These are phyloP conservation scores for Kregervanrija delftensis DNA, from an alignment of 805 yeast genomes.

Conservation along the genomic window DNA sequence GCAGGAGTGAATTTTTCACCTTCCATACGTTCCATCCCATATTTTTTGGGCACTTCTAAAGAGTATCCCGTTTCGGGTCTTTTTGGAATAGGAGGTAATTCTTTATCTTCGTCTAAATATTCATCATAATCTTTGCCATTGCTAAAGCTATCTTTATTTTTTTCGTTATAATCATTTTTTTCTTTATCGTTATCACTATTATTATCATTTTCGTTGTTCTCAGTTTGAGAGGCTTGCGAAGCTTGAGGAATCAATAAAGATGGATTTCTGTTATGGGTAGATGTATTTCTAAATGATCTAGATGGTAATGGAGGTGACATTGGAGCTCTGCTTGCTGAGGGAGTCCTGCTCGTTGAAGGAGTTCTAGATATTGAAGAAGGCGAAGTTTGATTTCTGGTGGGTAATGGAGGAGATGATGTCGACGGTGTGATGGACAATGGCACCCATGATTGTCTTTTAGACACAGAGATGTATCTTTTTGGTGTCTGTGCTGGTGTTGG, in stretches of 20 bases:
- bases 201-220: not conserved
- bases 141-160: too few relatives aligned
- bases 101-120: too few relatives aligned
- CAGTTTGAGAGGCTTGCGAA: not conserved
- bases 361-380: too few relatives aligned
- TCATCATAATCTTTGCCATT: too few relatives aligned
- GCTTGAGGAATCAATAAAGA: slow-evolving; percentile 5
- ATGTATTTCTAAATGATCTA: not conserved
- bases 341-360: not conserved
- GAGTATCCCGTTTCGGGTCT: slow-evolving; percentile 1
- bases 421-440: slow-evolving; percentile 4
- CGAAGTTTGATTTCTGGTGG: slow-evolving; percentile 1
- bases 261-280: slow-evolving; percentile 2
- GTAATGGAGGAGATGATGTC: slow-evolving; percentile 4
- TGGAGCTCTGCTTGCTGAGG: not conserved
- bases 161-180: not conserved
- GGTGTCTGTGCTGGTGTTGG: not conserved
- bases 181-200: not conserved
- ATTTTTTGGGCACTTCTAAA: slow-evolving; percentile 1
- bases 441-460: slow-evolving; percentile 1
- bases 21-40: slow-evolving; percentile 9
- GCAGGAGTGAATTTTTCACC: slow-evolving; percentile 6
- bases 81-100: not conserved
- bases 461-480: slow-evolving; percentile 4
- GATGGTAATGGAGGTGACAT: not conserved